Evolutionary conservation across 306 rosid species (phyloP).

Genomic region (Vigna hirtella): DNA sequence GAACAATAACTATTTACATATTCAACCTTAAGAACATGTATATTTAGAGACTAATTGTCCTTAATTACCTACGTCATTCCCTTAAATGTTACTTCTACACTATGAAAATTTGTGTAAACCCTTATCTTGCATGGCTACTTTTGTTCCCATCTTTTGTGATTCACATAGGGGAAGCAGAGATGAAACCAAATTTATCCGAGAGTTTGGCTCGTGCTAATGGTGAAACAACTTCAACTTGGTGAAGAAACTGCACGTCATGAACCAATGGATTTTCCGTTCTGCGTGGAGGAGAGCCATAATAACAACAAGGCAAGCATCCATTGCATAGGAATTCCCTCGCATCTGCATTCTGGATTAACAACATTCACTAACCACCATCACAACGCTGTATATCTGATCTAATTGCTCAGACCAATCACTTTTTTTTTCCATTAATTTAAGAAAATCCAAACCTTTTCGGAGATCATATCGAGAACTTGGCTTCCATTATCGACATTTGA

Average conservation of each 20-base stretch:
- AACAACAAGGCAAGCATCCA: conserved; percentile 64
- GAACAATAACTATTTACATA: conserved; percentile 46
- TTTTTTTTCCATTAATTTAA: background rate
- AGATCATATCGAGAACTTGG: conserved; percentile 63
- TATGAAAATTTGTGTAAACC: conserved; percentile 23
- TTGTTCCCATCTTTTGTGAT: background rate
- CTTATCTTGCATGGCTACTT: background rate
- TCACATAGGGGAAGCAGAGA: conserved; percentile 60
- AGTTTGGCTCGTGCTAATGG: conserved; percentile 62
- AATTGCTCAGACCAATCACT: background rate
- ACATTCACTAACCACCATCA: conserved; percentile 27
- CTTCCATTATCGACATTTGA: conserved; percentile 47
- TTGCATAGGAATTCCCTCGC: conserved; percentile 59
- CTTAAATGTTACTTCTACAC: conserved; percentile 25
- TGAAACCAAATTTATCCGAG: conserved; percentile 58
- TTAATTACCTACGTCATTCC: conserved; percentile 22
- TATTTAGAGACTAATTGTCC: conserved; percentile 18
- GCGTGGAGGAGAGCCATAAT: conserved; percentile 78
- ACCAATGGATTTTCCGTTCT: conserved; percentile 81
- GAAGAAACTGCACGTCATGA: conserved; percentile 76
- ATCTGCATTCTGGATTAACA: conserved; percentile 52
- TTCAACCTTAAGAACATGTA: background rate
- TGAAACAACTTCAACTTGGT: conserved; percentile 70
- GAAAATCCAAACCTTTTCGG: conserved; percentile 62
- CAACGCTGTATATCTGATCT: background rate